Base-by-base conservation (phyloP, 441 rosid genomes). In the Gossypium trilobum region DNA sequence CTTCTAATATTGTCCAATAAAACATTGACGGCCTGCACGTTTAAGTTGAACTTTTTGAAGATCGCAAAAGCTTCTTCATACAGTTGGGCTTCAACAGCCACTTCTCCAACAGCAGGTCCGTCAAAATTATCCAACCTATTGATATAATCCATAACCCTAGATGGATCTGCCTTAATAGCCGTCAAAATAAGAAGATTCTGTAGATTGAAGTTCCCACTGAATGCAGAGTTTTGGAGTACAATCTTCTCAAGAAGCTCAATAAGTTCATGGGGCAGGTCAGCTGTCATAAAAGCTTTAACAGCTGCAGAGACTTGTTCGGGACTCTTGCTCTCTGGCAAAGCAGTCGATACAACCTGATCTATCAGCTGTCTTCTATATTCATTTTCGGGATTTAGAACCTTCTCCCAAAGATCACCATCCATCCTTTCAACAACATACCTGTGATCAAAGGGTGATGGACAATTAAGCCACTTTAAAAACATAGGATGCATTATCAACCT, bases 301-400 rank as follows among this genome's bases (percentile, higher is more conserved):
- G 99, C 95, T 33, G 97, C 99, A 74, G 99, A 93, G 73, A 96
- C 99, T 88, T 96, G 99, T 67, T 96, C 97, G 65, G 99, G 98
- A 74, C 98, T 96, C 89, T 93, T 93, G 91, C 97, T 96, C 79
- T 96, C 99, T 10, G 99, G 98, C 83, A 96, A 82, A 77, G 99
- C 98, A 74, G 99, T 96, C 51, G 99, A 96, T 29, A 91, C 98
- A 72, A 96, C 99, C 81, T 96, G 99, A 82, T 96, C 99, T 52
- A 96, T 96, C 55, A 96, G 95, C 78, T 93, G 99, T 73, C 99
- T 89, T 83, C 99, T 83, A 74, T 86, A 93, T 22, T 85, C 97
- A 80, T 93, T 96, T 70, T 96, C 98, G 55, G 97, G 97, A 75
- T 71, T 80, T 75, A 95, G 97, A 80, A 95, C 98, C 83, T 89